Evolutionary conservation across 1,284 basidiomycete species (phyloP).

Genomic region (Irpex sp.): DNA sequence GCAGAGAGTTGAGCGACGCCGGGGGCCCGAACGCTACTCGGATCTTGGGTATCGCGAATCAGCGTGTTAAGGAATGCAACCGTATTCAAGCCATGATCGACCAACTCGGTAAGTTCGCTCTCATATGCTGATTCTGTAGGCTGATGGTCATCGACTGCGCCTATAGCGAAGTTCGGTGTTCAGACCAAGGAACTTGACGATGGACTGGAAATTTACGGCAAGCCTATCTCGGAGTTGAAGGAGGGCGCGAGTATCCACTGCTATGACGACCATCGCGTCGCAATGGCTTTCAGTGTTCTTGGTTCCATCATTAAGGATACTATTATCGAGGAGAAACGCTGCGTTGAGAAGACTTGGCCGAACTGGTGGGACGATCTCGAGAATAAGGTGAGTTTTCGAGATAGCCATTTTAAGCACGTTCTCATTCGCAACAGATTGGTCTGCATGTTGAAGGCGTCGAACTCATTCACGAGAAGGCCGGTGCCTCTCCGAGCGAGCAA

Average conservation of each 20-base stretch:
- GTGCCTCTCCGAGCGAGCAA: conserved; percentile 40
- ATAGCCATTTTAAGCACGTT: background rate
- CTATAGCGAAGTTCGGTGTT: conserved; percentile 89
- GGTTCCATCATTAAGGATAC: conserved; percentile 74
- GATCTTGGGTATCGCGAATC: conserved; percentile 96
- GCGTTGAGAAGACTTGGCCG: conserved; percentile 99
- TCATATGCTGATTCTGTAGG: background rate
- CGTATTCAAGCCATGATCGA: conserved; percentile 96
- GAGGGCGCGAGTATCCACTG: conserved; percentile 82
- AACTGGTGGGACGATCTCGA: conserved; percentile 99
- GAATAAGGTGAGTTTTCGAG: conserved; percentile 64
- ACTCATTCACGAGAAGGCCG: conserved; percentile 44
- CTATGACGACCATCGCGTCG: conserved; percentile 98
- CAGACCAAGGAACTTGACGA: conserved; percentile 91
- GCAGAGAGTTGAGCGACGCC: conserved; percentile 30
- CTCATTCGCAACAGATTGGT: conserved; percentile 65
- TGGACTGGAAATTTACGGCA: conserved; percentile 89
- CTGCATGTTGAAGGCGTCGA: conserved; percentile 86
- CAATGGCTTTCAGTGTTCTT: conserved; percentile 96
- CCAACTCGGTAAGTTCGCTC: conserved; percentile 66
- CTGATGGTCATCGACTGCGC: background rate
- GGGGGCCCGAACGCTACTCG: conserved; percentile 54
- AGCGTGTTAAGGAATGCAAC: conserved; percentile 98
- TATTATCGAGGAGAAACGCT: conserved; percentile 92
- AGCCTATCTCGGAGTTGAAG: conserved; percentile 59